Evolutionary conservation across 169 alveolate species (phyloP).

Genomic region (Plasmodium malariae): DNA sequence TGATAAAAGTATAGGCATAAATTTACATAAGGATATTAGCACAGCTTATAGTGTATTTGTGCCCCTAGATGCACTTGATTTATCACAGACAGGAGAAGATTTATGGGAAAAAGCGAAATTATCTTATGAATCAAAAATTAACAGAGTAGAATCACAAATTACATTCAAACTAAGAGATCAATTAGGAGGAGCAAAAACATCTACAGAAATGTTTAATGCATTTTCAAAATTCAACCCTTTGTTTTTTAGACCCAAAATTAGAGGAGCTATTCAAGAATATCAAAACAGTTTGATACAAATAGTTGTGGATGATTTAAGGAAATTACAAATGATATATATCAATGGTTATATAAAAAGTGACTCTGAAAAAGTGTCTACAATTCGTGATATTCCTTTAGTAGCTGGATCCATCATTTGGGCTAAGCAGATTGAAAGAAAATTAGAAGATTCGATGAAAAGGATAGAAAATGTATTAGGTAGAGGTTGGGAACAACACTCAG

Average conservation of each 20-base stretch:
- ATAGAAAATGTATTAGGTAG: conserved; percentile 94
- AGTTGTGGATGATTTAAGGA: conserved; percentile 92
- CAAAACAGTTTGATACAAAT: conserved; percentile 93
- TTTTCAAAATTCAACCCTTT: conserved; percentile 96
- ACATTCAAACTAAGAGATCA: conserved; percentile 95
- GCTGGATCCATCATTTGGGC: conserved; percentile 97
- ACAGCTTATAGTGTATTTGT: conserved; percentile 88
- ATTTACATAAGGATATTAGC: conserved; percentile 88
- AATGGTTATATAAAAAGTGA: conserved; percentile 93
- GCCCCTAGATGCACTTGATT: conserved; percentile 88
- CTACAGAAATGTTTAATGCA: conserved; percentile 97
- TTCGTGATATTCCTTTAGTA: conserved; percentile 95
- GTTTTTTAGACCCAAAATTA: conserved; percentile 95
- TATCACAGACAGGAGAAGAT: conserved; percentile 89
- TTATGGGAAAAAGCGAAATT: conserved; percentile 90
- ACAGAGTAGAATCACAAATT: conserved; percentile 95
- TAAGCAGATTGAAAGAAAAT: conserved; percentile 91
- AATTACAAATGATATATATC: conserved; percentile 91
- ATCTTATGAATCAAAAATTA: conserved; percentile 93
- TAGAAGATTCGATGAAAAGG: conserved; percentile 87
- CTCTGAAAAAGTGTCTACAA: conserved; percentile 90
- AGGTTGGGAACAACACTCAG: conserved; percentile 95
- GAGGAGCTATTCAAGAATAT: conserved; percentile 97
- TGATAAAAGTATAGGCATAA: conserved; percentile 81
- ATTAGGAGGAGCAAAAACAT: conserved; percentile 95